Conservation (phyloP, 176 grass and related monocot genomes). For the Paspalum notatum region DNA sequence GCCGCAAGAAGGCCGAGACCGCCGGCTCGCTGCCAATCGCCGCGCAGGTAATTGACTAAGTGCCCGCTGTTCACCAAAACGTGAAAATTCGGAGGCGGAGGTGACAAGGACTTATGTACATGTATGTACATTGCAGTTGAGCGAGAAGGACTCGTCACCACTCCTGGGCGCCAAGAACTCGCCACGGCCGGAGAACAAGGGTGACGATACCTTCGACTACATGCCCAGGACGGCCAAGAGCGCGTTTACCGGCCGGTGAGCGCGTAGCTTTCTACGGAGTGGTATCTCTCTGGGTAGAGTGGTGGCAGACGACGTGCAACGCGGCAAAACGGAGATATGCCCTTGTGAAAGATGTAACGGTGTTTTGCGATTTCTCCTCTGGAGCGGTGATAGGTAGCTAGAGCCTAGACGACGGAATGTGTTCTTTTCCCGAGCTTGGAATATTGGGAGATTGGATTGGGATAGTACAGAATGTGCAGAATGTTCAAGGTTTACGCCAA, state of each 20-base stretch:
- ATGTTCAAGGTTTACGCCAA: background rate
- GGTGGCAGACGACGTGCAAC: background rate
- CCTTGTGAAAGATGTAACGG: background rate
- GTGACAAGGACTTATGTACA: background rate
- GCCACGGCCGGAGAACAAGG: conserved; percentile 39
- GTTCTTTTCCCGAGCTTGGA: conserved; percentile 1
- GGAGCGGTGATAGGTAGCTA: background rate
- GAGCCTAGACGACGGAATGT: background rate
- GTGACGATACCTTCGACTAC: conserved; percentile 44
- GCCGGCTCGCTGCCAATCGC: conserved; percentile 22
- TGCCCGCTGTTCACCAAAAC: too few relatives aligned
- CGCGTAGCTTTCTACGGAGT: background rate
- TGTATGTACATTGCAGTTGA: conserved; percentile 38
- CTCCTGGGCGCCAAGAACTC: conserved; percentile 37
- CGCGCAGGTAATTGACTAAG: conserved; percentile 21
- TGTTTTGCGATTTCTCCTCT: background rate
- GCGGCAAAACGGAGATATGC: background rate
- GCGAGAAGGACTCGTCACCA: conserved; percentile 48
- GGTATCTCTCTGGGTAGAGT: background rate
- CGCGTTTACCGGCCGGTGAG: conserved; percentile 41
- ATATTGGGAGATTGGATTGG: background rate
- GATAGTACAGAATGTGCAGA: background rate
- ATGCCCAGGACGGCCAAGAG: conserved; percentile 61
- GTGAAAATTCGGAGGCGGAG: background rate
- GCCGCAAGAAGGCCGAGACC: conserved; percentile 57